These are phyloP conservation scores for Westerdykella ornata DNA, from an alignment of 2,329 filamentous ascomycete species.

Conservation along the genomic window DNA sequence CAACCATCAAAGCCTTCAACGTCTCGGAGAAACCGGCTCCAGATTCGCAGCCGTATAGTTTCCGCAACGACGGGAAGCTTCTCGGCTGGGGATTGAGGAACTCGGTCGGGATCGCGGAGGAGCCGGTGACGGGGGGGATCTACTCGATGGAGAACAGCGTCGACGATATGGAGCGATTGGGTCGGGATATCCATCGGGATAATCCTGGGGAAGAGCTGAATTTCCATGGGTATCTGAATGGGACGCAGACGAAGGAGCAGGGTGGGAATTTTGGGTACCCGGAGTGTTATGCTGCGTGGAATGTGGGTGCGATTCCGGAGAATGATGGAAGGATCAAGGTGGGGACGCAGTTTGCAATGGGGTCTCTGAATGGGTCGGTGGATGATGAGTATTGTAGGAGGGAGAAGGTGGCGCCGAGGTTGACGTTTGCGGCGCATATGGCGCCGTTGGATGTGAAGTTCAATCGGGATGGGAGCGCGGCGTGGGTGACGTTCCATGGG, in stretches of 20 bases:
- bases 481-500: conserved; percentile 66
- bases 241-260: conserved; percentile 38
- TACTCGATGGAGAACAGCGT: conserved; percentile 63
- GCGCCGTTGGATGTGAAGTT: conserved; percentile 69
- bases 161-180: conserved; percentile 55
- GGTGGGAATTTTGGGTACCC: conserved; percentile 64
- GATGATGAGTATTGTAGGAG: conserved; percentile 44
- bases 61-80: conserved; percentile 46
- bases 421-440: conserved; percentile 60
- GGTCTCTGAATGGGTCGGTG: conserved; percentile 39
- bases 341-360: conserved; percentile 48
- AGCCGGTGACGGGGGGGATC: conserved; percentile 47
- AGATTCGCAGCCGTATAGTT: conserved; percentile 39
- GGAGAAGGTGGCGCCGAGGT: conserved; percentile 40
- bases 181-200: conserved; percentile 56
- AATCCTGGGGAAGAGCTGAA: conserved; percentile 72
- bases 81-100: conserved; percentile 66
- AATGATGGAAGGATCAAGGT: conserved; percentile 38
- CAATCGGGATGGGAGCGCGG: conserved; percentile 49
- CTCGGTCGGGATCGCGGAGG: conserved; percentile 63
- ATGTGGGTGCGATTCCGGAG: conserved; percentile 45
- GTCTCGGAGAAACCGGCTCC: conserved; percentile 38
- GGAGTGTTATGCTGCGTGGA: conserved; percentile 61
- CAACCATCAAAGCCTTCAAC: conserved; percentile 61
- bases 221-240: conserved; percentile 58